Conservation (phyloP, 176 grass and related monocot species). For the Avena atlantica region DNA sequence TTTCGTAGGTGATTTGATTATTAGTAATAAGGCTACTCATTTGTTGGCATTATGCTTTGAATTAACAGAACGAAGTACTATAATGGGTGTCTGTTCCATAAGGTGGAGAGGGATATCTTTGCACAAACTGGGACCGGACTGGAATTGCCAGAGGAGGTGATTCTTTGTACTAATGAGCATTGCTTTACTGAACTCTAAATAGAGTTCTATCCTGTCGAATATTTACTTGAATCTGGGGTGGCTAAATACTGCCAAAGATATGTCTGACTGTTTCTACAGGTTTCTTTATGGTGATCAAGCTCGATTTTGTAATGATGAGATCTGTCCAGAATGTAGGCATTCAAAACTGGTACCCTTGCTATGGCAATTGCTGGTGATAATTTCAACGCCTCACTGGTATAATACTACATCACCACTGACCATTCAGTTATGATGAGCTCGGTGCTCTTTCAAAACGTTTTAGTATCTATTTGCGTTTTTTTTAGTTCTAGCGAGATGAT, state of each 20-base stretch:
- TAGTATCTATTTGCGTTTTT: conserved; percentile 34
- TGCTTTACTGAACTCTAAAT: conserved; percentile 6
- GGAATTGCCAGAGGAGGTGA: conserved; percentile 72
- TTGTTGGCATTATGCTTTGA: conserved; percentile 21
- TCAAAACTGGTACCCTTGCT: conserved; percentile 70
- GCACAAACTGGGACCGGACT: conserved; percentile 81
- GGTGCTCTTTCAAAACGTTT: neutral
- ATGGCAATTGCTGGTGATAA: conserved; percentile 88
- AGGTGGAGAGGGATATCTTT: conserved; percentile 89
- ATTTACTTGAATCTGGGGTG: neutral
- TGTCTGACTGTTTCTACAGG: conserved; percentile 59
- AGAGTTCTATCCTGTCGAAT: neutral
- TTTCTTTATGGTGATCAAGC: conserved; percentile 83
- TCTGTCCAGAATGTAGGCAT: conserved; percentile 75
- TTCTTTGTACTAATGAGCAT: conserved; percentile 73
- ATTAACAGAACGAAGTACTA: conserved; percentile 79
- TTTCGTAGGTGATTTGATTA: neutral
- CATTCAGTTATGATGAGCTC: neutral
- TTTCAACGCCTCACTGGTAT: conserved; percentile 83
- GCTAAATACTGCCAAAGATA: neutral
- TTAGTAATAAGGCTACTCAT: conserved; percentile 28
- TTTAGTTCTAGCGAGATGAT: conserved; percentile 77
- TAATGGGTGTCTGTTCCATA: conserved; percentile 87
- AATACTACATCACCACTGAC: conserved; percentile 1
- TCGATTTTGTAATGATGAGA: conserved; percentile 74